These are phyloP conservation scores for Russula earlei DNA, from an alignment of 768 basidiomycete species.

Conservation along the genomic window DNA sequence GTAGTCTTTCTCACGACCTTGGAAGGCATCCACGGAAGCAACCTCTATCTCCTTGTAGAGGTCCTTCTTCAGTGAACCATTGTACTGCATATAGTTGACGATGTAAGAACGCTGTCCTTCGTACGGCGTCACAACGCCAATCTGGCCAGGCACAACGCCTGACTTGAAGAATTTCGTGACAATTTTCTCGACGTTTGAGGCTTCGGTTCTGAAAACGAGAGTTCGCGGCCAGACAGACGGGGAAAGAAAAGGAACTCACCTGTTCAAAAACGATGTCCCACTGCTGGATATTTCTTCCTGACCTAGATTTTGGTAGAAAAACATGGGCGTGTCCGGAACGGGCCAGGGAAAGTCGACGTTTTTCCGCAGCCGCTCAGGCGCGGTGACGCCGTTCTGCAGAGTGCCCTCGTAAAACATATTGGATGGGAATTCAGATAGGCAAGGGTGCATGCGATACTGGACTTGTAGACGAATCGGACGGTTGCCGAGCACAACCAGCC, in stretches of 20 bases:
- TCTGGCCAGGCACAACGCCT: conserved; percentile 89
- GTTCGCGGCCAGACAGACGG: conserved; percentile 1
- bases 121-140: conserved; percentile 98
- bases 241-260: conserved; percentile 34
- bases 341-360: conserved; percentile 99
- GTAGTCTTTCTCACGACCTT: conserved; percentile 99
- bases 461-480: conserved; percentile 97
- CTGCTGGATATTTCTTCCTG: conserved; percentile 99
- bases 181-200: conserved; percentile 99
- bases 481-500: conserved; percentile 90
- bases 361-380: conserved; percentile 92
- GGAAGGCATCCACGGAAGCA: conserved; percentile 98
- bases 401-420: conserved; percentile 99
- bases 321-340: conserved; percentile 94
- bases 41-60: conserved; percentile 99
- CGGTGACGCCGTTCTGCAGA: conserved; percentile 97
- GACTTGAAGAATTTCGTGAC: conserved; percentile 99
- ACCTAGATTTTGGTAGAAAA: conserved; percentile 98
- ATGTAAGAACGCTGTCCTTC: conserved; percentile 98
- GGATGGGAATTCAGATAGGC: conserved; percentile 96
- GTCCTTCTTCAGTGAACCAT: conserved; percentile 98
- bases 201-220: conserved; percentile 65
- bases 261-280: conserved; percentile 96
- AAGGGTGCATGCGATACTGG: conserved; percentile 99
- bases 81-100: conserved; percentile 99